Conservation (phyloP, 2,329 filamentous ascomycete genomes). For the Madurella mycetomatis region DNA sequence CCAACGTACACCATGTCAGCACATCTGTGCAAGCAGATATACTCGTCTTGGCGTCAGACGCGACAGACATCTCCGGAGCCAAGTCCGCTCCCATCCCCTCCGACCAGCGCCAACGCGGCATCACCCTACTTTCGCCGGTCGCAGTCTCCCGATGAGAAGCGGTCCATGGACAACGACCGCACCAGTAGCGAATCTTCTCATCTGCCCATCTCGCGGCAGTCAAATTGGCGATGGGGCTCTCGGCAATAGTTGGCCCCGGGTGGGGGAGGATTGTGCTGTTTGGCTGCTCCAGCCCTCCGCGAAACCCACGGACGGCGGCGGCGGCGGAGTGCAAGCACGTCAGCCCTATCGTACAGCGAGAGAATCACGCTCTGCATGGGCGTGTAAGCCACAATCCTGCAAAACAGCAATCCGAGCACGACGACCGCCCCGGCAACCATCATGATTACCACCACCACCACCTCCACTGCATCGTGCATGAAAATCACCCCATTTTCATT, state of each 20-base stretch:
- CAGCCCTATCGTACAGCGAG: too few relatives aligned
- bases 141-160: constrained; percentile 39
- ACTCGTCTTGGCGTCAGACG: constrained; percentile 53
- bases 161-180: constrained; percentile 45
- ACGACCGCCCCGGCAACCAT: too few relatives aligned
- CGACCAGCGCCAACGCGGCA: constrained; percentile 25
- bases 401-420: too few relatives aligned
- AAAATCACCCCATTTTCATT: too few relatives aligned
- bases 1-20: constrained; percentile 59
- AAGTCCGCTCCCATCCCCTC: constrained; percentile 27
- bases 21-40: constrained; percentile 57
- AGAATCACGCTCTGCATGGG: too few relatives aligned
- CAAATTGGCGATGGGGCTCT: constrained; percentile 18
- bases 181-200: neutral
- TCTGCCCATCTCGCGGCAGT: constrained; percentile 1
- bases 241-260: constrained; percentile 6
- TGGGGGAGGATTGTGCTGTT: neutral
- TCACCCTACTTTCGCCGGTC: constrained; percentile 32
- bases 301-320: neutral
- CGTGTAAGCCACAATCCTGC: too few relatives aligned
- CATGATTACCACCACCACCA: too few relatives aligned
- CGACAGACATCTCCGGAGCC: constrained; percentile 39
- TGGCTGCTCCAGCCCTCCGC: neutral
- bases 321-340: too few relatives aligned
- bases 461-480: too few relatives aligned